Base-by-base conservation (phyloP, 257 asterid species). In the Capsicum chinense region DNA sequence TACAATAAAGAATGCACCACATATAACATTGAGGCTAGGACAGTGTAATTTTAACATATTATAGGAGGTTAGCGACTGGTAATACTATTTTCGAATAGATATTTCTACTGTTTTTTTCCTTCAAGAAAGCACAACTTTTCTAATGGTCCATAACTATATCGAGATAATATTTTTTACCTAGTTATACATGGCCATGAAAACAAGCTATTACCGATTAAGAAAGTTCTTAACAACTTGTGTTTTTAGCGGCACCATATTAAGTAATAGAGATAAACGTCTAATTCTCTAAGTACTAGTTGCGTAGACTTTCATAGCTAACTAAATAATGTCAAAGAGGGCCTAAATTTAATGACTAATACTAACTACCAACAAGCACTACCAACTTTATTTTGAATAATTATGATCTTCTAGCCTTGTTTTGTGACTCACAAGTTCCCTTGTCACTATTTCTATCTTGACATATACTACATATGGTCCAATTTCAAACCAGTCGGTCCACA, bases 401-500 rank as follows among this genome's bases (percentile, higher is more conserved):
- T n/a, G 44, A 76, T 54, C 26, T 14, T 52, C 19, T 54, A 52
- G 19, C 81, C 26, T 8, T 76, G 13, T 4, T 52, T 52, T 76
- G 81, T 76, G 64, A 76, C 14, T 76, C 81, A 13, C 81, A 52
- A 76, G 78, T 39, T 76, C 26, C 64, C 63, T 76, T 7, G 63
- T 76, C 63, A 50, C 39, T 52, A 56, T 76, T 26, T 76, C 48
- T 76, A 26, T 76, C 63, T 76, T 76, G 81, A 26, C 63, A 52
- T 15, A 19, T 63, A 63, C 1, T 44, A 44, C 44, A 69, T 74
- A 76, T 14, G 64, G 48, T 52, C 64, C 50, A 76, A 76, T 26
- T 52, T 54, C 81, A 76, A 76, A 76, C 64, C 63, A 76, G 11
- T 19, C 71, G 11, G 63, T 87, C 73, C 69, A 84, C 48, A 39